A percentile compares a stretch with the other conserved stretches of the same genome.
phyloP scores from a whole-genome alignment of 345 rosid genomes.

The Abelmoschus esculentus region DNA sequence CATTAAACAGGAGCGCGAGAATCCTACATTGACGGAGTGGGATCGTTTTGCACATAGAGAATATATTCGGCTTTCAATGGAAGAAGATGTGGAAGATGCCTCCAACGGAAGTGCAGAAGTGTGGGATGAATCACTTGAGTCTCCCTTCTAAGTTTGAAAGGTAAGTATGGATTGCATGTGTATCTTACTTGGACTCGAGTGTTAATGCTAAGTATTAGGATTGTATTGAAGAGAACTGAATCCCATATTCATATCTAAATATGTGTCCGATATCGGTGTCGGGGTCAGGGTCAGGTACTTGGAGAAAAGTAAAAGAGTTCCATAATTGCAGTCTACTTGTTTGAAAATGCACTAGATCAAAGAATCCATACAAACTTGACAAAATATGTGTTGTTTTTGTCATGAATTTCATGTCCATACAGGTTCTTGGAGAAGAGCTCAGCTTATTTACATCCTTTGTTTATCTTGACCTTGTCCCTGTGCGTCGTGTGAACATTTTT shows the following conservation, averaged over 20 bases:
- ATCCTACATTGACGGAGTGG: conserved; percentile 96
- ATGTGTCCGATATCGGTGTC: background rate
- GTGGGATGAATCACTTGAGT: conserved; percentile 97
- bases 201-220: too few relatives aligned
- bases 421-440: conserved; percentile 19
- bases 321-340: background rate
- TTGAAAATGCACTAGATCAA: background rate
- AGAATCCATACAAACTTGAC: background rate
- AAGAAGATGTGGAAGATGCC: conserved; percentile 97
- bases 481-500: conserved; percentile 5
- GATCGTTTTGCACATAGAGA: conserved; percentile 98
- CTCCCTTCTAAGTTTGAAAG: conserved; percentile 57
- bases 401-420: background rate
- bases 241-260: too few relatives aligned
- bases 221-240: too few relatives aligned
- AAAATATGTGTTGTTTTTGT: background rate
- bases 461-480: conserved; percentile 13
- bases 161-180: conserved; percentile 18
- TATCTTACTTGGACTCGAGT: too few relatives aligned
- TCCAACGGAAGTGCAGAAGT: conserved; percentile 97
- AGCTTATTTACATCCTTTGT: too few relatives aligned
- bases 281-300: background rate
- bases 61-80: conserved; percentile 95
- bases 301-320: too few relatives aligned
- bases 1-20: conserved; percentile 73